Conservation (phyloP, 495 filamentous ascomycete species). For the Aspergillus avenaceus region DNA sequence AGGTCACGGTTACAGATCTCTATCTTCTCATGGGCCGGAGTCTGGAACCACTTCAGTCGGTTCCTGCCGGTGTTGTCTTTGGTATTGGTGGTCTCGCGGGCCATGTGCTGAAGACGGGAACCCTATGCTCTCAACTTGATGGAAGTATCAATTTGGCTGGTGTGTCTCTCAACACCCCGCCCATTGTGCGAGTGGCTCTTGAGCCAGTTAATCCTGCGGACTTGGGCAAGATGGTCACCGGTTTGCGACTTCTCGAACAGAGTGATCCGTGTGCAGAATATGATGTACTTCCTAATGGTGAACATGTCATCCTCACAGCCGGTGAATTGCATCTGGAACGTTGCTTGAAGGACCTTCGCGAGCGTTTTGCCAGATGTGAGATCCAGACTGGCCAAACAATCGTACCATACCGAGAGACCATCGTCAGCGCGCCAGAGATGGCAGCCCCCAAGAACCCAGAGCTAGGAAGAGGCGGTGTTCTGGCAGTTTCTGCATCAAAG, state of each 20-base stretch:
- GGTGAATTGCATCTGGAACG: conserved; percentile 93
- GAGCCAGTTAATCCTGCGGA: conserved; percentile 87
- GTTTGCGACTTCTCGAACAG: conserved; percentile 82
- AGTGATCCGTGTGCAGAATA: conserved; percentile 96
- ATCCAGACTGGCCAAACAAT: conserved; percentile 93
- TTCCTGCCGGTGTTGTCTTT: conserved; percentile 92
- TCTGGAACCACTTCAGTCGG: conserved; percentile 75
- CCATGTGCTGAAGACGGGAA: conserved; percentile 89
- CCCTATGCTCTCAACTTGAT: conserved; percentile 81
- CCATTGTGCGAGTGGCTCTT: conserved; percentile 92
- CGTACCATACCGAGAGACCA: conserved; percentile 92
- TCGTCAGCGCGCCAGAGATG: conserved; percentile 85
- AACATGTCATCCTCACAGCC: conserved; percentile 92
- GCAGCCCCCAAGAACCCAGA: conserved; percentile 80
- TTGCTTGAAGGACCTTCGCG: conserved; percentile 88
- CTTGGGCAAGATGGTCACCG: conserved; percentile 87
- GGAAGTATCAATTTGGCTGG: conserved; percentile 93
- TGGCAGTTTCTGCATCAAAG: conserved; percentile 74
- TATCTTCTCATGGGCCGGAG: conserved; percentile 96
- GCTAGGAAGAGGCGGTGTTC: conserved; percentile 77
- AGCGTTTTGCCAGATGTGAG: conserved; percentile 91
- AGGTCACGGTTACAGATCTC: conserved; percentile 79
- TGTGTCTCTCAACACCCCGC: conserved; percentile 68
- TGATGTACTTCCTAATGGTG: conserved; percentile 85
- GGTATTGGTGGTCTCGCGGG: conserved; percentile 93